phyloP scores from a whole-genome alignment of 2,329 filamentous ascomycete species.

The Sporothrix mexicana region DNA sequence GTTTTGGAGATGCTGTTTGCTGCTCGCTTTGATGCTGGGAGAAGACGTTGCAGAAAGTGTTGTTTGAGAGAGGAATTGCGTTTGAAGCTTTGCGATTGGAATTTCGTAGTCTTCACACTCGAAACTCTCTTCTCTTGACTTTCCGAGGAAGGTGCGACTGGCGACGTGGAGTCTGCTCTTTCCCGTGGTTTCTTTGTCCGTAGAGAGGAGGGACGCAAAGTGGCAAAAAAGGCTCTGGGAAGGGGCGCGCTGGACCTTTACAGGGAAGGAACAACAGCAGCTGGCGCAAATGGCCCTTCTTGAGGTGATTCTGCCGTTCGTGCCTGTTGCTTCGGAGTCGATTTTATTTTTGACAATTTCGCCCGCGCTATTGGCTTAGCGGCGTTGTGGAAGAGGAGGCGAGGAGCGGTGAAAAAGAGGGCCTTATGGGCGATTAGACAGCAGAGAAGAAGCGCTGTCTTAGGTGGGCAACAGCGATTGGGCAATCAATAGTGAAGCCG shows the following conservation, averaged over 20 bases:
- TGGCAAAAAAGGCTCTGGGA: neutral
- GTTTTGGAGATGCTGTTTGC: neutral
- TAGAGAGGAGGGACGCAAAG: neutral
- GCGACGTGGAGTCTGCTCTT: slow-evolving; percentile 2
- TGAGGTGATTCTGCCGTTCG: neutral
- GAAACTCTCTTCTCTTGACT: neutral
- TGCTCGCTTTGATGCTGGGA: neutral
- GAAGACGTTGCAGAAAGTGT: neutral
- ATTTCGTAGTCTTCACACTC: neutral
- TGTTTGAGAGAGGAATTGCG: neutral
- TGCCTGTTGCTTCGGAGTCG: slow-evolving; percentile 1
- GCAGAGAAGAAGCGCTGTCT: neutral
- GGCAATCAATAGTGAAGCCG: slow-evolving; percentile 7
- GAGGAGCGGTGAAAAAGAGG: slow-evolving; percentile 10
- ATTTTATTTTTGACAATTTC: slow-evolving; percentile 18
- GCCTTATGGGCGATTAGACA: slow-evolving; percentile 23
- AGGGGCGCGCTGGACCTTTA: neutral
- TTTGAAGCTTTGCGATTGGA: neutral
- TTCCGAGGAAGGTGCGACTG: neutral
- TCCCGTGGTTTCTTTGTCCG: slow-evolving; percentile 1
- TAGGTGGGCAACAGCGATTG: neutral
- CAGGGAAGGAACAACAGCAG: slow-evolving; percentile 8
- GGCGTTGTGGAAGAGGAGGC: neutral
- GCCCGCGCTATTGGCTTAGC: slow-evolving; percentile 28
- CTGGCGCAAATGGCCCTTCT: too few relatives aligned